A percentile compares a stretch with the other conserved stretches of the same genome.
These are phyloP conservation scores for Lasiodiplodia sp. DNA, from an alignment of 2,329 filamentous ascomycete genomes.

Conservation along the genomic window DNA sequence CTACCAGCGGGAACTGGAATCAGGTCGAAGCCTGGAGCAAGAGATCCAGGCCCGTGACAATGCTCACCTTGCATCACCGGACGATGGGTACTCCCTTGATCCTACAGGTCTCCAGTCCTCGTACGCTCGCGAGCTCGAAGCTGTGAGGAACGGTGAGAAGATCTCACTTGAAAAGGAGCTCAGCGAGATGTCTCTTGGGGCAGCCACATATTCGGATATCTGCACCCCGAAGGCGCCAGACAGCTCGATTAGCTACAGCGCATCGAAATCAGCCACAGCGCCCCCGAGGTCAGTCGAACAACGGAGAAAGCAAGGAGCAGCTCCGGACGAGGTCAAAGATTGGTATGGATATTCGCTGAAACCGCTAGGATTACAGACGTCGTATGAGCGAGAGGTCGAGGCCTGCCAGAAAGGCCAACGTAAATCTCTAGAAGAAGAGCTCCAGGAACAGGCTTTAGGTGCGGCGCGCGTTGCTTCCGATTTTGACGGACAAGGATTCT, in stretches of 20 bases:
- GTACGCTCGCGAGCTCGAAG: slow-evolving; percentile 30
- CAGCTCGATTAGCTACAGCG: background rate
- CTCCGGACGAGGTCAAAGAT: slow-evolving; percentile 29
- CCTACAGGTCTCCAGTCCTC: slow-evolving; percentile 29
- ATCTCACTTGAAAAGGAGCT: slow-evolving; percentile 30
- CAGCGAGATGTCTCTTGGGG: slow-evolving; percentile 7
- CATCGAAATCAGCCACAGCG: slow-evolving; percentile 11
- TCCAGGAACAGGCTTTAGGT: slow-evolving; percentile 16
- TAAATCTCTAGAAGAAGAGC: slow-evolving; percentile 29
- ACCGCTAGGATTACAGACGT: slow-evolving; percentile 33
- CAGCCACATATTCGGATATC: slow-evolving; percentile 19
- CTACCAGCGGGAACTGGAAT: slow-evolving; percentile 31
- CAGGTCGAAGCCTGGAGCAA: slow-evolving; percentile 10
- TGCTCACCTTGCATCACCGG: background rate
- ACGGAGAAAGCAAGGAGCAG: slow-evolving; percentile 24
- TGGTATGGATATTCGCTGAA: slow-evolving; percentile 33
- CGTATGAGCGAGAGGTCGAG: slow-evolving; percentile 31
- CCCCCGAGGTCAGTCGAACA: slow-evolving; percentile 26
- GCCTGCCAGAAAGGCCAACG: slow-evolving; percentile 24
- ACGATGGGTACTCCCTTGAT: slow-evolving; percentile 25
- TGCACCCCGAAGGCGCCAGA: slow-evolving; percentile 14
- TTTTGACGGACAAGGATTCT: slow-evolving; percentile 31
- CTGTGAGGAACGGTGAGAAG: slow-evolving; percentile 20
- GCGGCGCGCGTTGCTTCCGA: background rate
- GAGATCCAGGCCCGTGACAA: background rate